Base-by-base conservation (phyloP, 768 basidiomycete genomes). In the Fistulinella prunicolor region DNA sequence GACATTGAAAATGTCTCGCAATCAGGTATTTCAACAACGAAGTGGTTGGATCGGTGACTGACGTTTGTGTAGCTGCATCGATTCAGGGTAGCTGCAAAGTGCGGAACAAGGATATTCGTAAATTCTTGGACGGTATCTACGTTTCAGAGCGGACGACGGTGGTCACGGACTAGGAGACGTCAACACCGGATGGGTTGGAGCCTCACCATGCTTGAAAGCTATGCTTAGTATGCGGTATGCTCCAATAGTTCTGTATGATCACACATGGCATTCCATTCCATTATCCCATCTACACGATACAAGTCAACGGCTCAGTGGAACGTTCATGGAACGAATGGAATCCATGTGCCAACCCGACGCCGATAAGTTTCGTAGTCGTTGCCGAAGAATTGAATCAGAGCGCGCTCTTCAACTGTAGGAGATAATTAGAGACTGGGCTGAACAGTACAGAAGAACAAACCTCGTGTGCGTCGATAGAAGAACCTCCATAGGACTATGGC, bases 21-120 rank as follows among this genome's bases (percentile, higher is more conserved):
- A 72, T 96, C 94, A 57, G 92, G 89, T 89, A 56, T 46, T 70
- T 63, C 19, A 17, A 23, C 5, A 41, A 16, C 26, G 26, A 26
- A 38, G 21, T 9, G 16, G 20, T 38, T 32, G 36, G 24, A 16
- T 35, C 17, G 36, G 6, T n/a, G n/a, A 35, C 42, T 59, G 38
- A 53, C 53, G 38, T 39, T 24, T 21, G 49, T 23, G 44, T 53
- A 86, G 93, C 96, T 52, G 96, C 96, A 39, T 90, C 90, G 35
- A 98, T 99, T 68, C 96, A 98, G 69, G 94, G 94, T 59, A 78
- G 87, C 53, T 96, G 93, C 77, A 83, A 86, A 59, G 96, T 99
- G 64, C 88, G 92, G 72, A 96, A 98, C 86, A 99, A 99, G 79
- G 95, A 95, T 79, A 97, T 98, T 74, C 92, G 95, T 63, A 96